Percentiles rank a stretch among this genome's conserved stretches.
Evolutionary conservation across 371 early-diverging fungal species (phyloP).

Genomic region (Saksenaea vasiformis): DNA sequence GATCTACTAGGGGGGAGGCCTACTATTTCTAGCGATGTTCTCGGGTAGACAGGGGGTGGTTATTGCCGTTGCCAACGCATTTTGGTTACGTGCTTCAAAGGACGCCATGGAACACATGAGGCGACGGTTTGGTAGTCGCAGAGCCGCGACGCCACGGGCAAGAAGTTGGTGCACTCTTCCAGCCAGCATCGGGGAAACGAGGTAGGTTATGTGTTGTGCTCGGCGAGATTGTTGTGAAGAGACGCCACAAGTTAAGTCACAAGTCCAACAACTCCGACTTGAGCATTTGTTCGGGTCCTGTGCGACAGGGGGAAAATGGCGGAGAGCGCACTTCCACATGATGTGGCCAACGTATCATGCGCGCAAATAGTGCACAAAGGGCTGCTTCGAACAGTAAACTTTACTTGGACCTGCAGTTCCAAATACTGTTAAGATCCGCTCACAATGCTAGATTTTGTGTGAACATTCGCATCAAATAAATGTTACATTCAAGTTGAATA

Average conservation of each 20-base stretch:
- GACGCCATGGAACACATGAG: background rate
- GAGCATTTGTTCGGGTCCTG: too few relatives aligned
- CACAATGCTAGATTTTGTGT: too few relatives aligned
- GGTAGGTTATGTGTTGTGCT: background rate
- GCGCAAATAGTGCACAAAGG: too few relatives aligned
- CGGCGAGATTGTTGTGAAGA: background rate
- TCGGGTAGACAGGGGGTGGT: background rate
- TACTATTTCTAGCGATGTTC: background rate
- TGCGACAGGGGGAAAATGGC: too few relatives aligned
- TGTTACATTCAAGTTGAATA: too few relatives aligned
- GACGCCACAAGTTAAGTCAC: background rate
- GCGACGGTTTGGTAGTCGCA: background rate
- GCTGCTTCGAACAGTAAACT: too few relatives aligned
- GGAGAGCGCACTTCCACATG: too few relatives aligned
- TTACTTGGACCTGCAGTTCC: too few relatives aligned
- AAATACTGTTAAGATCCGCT: too few relatives aligned
- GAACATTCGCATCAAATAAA: too few relatives aligned
- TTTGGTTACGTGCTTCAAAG: background rate
- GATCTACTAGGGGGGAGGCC: background rate
- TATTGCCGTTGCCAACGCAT: background rate
- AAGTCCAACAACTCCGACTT: too few relatives aligned
- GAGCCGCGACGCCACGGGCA: background rate
- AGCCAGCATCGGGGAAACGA: constrained; percentile 1
- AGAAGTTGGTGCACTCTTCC: constrained; percentile 4
- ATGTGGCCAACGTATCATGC: too few relatives aligned